These are phyloP conservation scores for Naganishia vaughanmartiniae DNA, from an alignment of 768 basidiomycete genomes.

Conservation along the genomic window DNA sequence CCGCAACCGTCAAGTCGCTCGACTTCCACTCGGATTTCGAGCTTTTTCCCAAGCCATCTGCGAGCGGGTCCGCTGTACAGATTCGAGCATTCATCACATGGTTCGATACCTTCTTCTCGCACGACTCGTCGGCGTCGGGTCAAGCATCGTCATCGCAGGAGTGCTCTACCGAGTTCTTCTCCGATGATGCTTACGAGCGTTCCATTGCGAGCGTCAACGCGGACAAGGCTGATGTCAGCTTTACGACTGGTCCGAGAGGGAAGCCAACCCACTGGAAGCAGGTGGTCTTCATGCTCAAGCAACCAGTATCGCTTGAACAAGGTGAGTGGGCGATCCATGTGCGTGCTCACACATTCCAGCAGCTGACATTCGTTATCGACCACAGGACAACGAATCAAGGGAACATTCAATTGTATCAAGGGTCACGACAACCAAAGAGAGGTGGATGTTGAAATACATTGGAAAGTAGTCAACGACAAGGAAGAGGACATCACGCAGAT, in stretches of 20 bases:
- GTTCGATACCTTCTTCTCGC: constrained; percentile 90
- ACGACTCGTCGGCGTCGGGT: constrained; percentile 52
- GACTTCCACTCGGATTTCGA: constrained; percentile 76
- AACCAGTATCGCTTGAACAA: constrained; percentile 72
- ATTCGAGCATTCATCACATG: constrained; percentile 69
- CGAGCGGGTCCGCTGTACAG: constrained; percentile 11
- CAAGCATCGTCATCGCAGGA: constrained; percentile 59
- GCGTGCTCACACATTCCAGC: not conserved
- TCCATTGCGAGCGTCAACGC: constrained; percentile 30
- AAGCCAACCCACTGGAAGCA: constrained; percentile 96
- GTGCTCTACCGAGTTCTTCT: constrained; percentile 56
- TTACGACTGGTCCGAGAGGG: constrained; percentile 86
- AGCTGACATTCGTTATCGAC: constrained; percentile 5
- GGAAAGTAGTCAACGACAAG: constrained; percentile 13
- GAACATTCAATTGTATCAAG: constrained; percentile 81
- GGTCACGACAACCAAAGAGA: constrained; percentile 77
- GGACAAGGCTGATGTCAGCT: constrained; percentile 36
- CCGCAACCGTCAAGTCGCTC: constrained; percentile 67
- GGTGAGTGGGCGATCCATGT: constrained; percentile 56
- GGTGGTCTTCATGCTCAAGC: constrained; percentile 77
- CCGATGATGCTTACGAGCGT: constrained; percentile 40
- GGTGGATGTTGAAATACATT: constrained; percentile 87
- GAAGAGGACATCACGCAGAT: constrained; percentile 8
- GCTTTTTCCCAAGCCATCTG: constrained; percentile 57
- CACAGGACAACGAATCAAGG: constrained; percentile 70